Conservation (phyloP, 2,329 filamentous ascomycete genomes). For the Sporothrix dimorphospora region DNA sequence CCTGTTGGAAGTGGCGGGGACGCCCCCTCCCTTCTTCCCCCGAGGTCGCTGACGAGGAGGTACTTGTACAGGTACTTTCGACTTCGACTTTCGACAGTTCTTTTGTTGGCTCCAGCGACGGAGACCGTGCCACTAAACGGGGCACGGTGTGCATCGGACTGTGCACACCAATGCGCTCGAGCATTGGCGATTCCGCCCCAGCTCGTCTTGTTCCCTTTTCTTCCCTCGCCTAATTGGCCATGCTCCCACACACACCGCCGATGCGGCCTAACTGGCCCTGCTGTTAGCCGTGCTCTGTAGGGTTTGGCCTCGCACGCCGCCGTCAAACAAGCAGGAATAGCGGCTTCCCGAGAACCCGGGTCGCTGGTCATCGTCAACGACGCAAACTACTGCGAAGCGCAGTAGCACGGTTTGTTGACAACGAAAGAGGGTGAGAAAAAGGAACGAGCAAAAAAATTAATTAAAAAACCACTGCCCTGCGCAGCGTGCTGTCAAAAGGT, state of each 20-base stretch:
- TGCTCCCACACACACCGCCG: neutral
- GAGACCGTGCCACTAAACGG: neutral
- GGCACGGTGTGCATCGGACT: slow-evolving; percentile 8
- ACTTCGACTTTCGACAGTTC: neutral
- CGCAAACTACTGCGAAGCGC: slow-evolving; percentile 16
- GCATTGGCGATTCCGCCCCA: neutral
- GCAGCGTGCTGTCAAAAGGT: neutral
- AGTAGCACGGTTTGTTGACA: slow-evolving; percentile 9
- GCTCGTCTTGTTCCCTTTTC: neutral
- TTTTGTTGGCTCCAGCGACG: neutral
- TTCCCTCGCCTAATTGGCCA: neutral
- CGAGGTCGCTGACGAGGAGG: slow-evolving; percentile 18
- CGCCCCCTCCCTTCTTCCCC: neutral
- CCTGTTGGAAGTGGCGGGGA: slow-evolving; percentile 10
- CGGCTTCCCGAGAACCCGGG: slow-evolving; percentile 26
- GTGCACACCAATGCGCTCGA: neutral
- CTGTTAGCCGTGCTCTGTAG: slow-evolving; percentile 9
- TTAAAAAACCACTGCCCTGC: neutral
- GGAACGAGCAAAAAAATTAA: neutral
- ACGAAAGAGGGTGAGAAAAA: neutral
- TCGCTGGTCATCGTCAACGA: slow-evolving; percentile 10
- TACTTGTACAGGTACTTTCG: neutral
- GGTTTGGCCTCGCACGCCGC: neutral
- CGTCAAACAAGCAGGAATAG: slow-evolving; percentile 10
- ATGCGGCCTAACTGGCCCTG: neutral